phyloP scores from a whole-genome alignment of 148 eudicot genomes.

The Bassia scoparia region DNA sequence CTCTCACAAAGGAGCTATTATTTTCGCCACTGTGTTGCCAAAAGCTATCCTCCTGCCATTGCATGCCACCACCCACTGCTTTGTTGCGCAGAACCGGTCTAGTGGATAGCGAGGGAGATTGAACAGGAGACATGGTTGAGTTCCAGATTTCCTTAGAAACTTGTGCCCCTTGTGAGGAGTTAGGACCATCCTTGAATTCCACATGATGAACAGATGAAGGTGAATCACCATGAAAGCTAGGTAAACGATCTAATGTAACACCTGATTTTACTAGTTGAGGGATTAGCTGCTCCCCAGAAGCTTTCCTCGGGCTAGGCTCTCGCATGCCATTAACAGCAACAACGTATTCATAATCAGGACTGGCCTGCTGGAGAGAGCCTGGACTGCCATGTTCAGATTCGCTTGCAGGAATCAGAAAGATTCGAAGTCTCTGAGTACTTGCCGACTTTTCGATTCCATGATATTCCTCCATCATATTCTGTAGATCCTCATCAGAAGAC shows the following conservation, averaged over 20 bases:
- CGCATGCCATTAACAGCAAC: conserved; percentile 77
- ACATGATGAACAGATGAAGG: conserved; percentile 39
- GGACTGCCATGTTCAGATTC: conserved; percentile 49
- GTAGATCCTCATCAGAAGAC: conserved; percentile 88
- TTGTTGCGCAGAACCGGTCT: conserved; percentile 38
- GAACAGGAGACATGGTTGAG: conserved; percentile 28
- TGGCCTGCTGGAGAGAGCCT: conserved; percentile 40
- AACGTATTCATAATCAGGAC: conserved; percentile 80
- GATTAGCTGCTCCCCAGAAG: conserved; percentile 40
- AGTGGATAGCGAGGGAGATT: conserved; percentile 42
- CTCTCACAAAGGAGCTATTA: conserved; percentile 33
- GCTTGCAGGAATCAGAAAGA: conserved; percentile 67
- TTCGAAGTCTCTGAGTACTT: conserved; percentile 73
- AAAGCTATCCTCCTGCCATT: conserved; percentile 33
- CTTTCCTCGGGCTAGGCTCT: conserved; percentile 41
- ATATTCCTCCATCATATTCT: conserved; percentile 92
- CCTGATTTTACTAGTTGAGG: conserved; percentile 30
- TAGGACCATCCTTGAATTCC: conserved; percentile 29
- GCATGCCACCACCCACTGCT: conserved; percentile 26
- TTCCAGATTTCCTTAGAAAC: conserved; percentile 33
- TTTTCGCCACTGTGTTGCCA: conserved; percentile 43
- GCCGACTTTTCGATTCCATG: conserved; percentile 52
- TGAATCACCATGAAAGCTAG: conserved; percentile 43
- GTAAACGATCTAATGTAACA: conserved; percentile 35
- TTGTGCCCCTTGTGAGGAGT: conserved; percentile 26